These are phyloP conservation scores for Dacryopinax spathularia DNA, from an alignment of 768 basidiomycete genomes.

Conservation along the genomic window DNA sequence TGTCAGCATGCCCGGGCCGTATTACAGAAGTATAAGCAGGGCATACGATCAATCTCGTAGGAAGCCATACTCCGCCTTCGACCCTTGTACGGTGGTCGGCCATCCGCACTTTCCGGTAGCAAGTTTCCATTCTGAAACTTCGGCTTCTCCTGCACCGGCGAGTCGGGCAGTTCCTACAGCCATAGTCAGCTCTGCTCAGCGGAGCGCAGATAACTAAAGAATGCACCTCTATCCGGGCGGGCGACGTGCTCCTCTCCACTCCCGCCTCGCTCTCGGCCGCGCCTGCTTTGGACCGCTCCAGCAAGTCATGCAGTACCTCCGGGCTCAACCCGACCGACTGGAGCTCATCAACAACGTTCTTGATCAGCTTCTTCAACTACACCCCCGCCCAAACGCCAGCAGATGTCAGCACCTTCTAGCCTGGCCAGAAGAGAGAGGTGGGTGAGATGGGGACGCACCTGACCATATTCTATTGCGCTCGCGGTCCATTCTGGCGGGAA, in stretches of 20 bases:
- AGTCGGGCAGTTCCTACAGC: background rate
- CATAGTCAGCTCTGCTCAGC: background rate
- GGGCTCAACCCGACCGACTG: slow-evolving; percentile 47
- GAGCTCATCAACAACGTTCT: slow-evolving; percentile 66
- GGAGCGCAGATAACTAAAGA: background rate
- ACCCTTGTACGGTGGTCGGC: background rate
- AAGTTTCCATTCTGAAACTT: background rate
- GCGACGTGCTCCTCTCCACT: background rate
- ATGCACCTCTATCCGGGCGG: background rate
- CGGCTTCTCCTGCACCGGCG: background rate
- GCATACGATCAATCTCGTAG: background rate
- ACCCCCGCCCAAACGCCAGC: background rate
- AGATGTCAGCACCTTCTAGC: background rate
- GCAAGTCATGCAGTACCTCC: slow-evolving; percentile 28
- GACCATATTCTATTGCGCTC: slow-evolving; percentile 72
- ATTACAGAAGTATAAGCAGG: background rate
- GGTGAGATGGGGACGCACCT: slow-evolving; percentile 30
- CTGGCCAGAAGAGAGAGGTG: background rate
- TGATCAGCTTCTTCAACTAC: slow-evolving; percentile 87
- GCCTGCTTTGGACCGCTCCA: slow-evolving; percentile 27
- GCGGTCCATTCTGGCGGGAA: slow-evolving; percentile 65
- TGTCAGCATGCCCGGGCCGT: background rate
- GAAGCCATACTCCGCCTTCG: background rate
- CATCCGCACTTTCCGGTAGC: background rate
- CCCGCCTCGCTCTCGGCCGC: background rate